Percentiles rank a stretch among this genome's conserved stretches.
These are phyloP conservation scores for Neurospora sp. DNA, from an alignment of 495 filamentous ascomycete genomes.

Conservation along the genomic window DNA sequence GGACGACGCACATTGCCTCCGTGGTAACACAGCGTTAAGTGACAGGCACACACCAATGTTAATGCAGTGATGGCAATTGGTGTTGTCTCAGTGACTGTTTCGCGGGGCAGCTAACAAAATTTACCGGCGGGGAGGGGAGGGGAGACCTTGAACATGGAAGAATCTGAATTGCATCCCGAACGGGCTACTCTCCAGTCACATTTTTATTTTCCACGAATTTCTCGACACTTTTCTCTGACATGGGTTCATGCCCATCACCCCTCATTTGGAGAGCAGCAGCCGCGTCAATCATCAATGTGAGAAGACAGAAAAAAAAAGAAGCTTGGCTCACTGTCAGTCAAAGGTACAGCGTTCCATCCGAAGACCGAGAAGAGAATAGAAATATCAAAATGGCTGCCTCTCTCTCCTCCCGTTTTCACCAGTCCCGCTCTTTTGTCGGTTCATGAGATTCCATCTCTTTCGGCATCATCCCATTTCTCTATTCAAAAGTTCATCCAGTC, in stretches of 20 bases:
- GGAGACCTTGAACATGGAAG: background rate
- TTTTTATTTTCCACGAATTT: background rate
- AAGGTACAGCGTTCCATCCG: background rate
- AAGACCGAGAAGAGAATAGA: background rate
- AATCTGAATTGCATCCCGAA: background rate
- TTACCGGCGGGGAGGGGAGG: background rate
- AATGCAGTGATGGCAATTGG: background rate
- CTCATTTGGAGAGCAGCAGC: background rate
- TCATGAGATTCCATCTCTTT: background rate
- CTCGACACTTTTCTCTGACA: background rate
- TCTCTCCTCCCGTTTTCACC: background rate
- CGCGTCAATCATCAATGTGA: background rate
- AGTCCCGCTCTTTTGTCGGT: background rate
- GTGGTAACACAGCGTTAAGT: background rate
- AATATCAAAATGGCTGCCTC: background rate
- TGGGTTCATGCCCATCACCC: background rate
- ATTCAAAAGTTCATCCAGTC: background rate
- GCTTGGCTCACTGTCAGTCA: background rate
- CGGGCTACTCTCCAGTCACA: background rate
- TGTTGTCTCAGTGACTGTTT: background rate
- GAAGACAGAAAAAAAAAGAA: background rate
- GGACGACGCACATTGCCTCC: background rate
- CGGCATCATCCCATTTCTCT: background rate
- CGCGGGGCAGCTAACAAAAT: background rate
- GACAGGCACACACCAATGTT: background rate